Evolutionary conservation across 1,284 basidiomycete species (phyloP), one percentile per base, ranked within the genome.

Genomic region (Ceratobasidium sp.): DNA sequence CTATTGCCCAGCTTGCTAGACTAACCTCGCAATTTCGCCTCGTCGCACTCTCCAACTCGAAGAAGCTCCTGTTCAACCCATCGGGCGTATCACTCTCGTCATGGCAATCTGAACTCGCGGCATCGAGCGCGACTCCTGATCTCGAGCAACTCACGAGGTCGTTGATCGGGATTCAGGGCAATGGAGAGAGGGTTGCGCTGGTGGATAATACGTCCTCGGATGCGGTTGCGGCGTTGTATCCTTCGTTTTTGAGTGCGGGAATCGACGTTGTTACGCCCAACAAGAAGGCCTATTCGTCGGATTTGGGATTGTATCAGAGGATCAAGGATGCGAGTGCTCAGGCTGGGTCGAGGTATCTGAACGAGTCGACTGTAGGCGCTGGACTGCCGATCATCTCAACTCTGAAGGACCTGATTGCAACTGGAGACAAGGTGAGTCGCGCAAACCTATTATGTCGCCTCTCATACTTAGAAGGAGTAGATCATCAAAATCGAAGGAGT

Each of bases 151-250:
- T 84, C 72, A 82, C 82, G 52, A 76, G 77, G 35, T 79, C 83
- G 71, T 81, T 88, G 31, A 77, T 79, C 22, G 75, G 75, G 6
- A 77, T 85, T 60, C 83, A 84, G 58, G 79, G 76, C 52, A 80
- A 77, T 68, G 79, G 79, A 27, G 82, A 84, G 70, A 86, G 85
- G 65, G 89, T 92, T 34, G 89, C 93, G 2, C 79, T 99, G 22
- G 91, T 99, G 70, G 96, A 99, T 80, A 97, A 96, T 78, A 98
- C 97, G 0, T 93, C 94, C 0, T 90, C 92, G 43, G 91, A 96
- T 58, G 83, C 82, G 17, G 86, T 99, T 40, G 96, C 96, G 1
- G 82, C 83, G 29, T 79, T 91, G 71, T 99, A 99, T 79, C 94
- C 97, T 0, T 80, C 82, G 31, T 91, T 96, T 80, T 81, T 99